These are phyloP conservation scores for Colletotrichum musicola DNA, from an alignment of 2,329 filamentous ascomycete genomes.

Conservation along the genomic window DNA sequence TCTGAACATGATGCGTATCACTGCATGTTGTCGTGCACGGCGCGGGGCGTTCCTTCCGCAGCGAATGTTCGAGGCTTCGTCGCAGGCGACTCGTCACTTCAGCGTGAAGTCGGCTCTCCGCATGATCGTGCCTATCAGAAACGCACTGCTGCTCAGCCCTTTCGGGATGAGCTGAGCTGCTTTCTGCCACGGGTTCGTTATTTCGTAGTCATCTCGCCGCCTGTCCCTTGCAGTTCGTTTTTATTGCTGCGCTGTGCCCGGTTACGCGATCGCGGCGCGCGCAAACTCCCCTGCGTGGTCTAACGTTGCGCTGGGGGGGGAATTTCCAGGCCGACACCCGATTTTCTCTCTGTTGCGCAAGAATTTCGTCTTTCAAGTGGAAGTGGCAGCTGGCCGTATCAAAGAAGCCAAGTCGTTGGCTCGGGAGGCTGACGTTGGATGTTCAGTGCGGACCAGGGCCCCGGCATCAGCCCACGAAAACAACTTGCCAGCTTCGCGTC, in stretches of 20 bases:
- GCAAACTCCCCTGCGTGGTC: constrained; percentile 6
- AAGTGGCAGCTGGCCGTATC: background rate
- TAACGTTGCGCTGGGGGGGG: background rate
- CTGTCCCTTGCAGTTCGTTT: constrained; percentile 27
- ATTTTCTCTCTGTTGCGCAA: too few relatives aligned
- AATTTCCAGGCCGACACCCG: too few relatives aligned
- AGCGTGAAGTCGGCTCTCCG: constrained; percentile 24
- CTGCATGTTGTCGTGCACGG: constrained; percentile 6
- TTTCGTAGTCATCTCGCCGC: background rate
- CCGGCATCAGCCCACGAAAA: constrained; percentile 27
- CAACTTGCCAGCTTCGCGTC: background rate
- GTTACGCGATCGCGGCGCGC: constrained; percentile 21
- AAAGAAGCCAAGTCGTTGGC: constrained; percentile 1
- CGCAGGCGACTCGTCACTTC: background rate
- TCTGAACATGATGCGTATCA: background rate
- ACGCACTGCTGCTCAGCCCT: constrained; percentile 16
- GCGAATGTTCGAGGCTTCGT: background rate
- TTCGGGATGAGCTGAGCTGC: background rate
- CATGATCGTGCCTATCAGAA: constrained; percentile 36
- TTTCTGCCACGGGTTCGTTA: too few relatives aligned
- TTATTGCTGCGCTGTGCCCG: constrained; percentile 11
- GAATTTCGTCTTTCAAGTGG: background rate
- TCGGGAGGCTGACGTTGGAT: constrained; percentile 6
- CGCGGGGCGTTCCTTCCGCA: background rate
- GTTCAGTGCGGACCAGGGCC: background rate